Base-by-base conservation (phyloP, 129 eudicot genomes). In the Cynara cardunculus region DNA sequence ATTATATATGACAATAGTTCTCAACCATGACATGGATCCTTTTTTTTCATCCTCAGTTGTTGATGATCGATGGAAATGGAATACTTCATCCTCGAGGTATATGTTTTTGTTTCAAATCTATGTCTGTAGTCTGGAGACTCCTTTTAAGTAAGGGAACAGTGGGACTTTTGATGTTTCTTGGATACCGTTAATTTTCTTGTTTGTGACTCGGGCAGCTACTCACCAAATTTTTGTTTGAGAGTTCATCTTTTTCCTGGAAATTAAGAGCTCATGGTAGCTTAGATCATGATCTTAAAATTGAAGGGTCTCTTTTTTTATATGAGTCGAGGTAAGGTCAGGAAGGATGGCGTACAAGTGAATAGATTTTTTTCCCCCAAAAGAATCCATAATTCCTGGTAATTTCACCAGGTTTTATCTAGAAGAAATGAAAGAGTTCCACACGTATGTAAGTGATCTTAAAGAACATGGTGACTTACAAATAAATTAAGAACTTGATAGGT, bases 1-100 rank as follows among this genome's bases (percentile, higher is more conserved):
- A 56, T 81, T 31, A 26, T 82, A n/a, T 75, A 9, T n/a, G 56
- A 10, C 41, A 71, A 3, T 24, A 62, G 18, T 83, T 78, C 25
- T 44, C 27, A 19, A 66, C 76, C 84, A 49, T 84, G 76, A 35
- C 76, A 44, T 74, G 39, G 22, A 11, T 37, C 10, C 31, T 59
- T 26, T 61, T 73, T 6, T 22, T 75, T 2, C 34, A 62, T 66
- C 77, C 65, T 64, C 94, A 91, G 98, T 65, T 95, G 75, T 74
- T 95, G 90, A 92, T 95, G 99, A 97, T 95, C 35, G 99, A 95
- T 77, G 99, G 99, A 78, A 95, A 95, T 87, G 99, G 99, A 79
- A 71, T 95, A 72, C 99, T 95, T 84, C 99, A 95, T 92, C 99
- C 97, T 67, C 93, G 94, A 87, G 99, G 98, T 84, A 89, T 73